phyloP scores from a whole-genome alignment of 331 rosid genomes.

The Malus hybrid region DNA sequence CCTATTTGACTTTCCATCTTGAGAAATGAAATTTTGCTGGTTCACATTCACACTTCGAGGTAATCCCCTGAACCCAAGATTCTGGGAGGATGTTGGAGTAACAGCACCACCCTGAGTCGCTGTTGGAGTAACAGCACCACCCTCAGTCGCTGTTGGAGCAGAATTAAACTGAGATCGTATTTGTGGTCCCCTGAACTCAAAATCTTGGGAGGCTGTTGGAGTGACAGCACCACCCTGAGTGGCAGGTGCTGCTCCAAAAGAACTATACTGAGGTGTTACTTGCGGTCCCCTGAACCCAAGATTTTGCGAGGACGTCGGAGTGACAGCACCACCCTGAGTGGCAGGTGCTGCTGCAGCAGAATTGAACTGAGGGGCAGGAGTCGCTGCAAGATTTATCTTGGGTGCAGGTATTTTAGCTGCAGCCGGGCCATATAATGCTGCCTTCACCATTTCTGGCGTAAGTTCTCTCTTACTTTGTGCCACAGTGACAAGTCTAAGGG shows the following conservation, averaged over 20 bases:
- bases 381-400: constrained; percentile 52
- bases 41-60: constrained; percentile 30
- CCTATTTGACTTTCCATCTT: constrained; percentile 27
- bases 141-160: constrained; percentile 28
- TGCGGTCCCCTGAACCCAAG: constrained; percentile 43
- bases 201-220: constrained; percentile 39
- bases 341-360: constrained; percentile 36
- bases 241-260: constrained; percentile 33
- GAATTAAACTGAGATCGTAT: constrained; percentile 34
- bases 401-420: constrained; percentile 96
- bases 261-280: constrained; percentile 29
- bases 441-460: constrained; percentile 79
- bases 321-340: constrained; percentile 31
- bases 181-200: constrained; percentile 19
- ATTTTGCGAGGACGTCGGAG: constrained; percentile 39
- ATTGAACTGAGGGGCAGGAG: constrained; percentile 38
- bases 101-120: constrained; percentile 24
- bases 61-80: constrained; percentile 36
- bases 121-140: no score
- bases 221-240: constrained; percentile 31
- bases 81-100: constrained; percentile 39
- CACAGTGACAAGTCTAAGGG: constrained; percentile 91
- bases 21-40: constrained; percentile 2
- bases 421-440: constrained; percentile 87
- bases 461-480: constrained; percentile 90